Percentiles rank a stretch among this genome's conserved stretches.
Conservation (phyloP, 164 flowering plant species). For the Macadamia integrifolia region DNA sequence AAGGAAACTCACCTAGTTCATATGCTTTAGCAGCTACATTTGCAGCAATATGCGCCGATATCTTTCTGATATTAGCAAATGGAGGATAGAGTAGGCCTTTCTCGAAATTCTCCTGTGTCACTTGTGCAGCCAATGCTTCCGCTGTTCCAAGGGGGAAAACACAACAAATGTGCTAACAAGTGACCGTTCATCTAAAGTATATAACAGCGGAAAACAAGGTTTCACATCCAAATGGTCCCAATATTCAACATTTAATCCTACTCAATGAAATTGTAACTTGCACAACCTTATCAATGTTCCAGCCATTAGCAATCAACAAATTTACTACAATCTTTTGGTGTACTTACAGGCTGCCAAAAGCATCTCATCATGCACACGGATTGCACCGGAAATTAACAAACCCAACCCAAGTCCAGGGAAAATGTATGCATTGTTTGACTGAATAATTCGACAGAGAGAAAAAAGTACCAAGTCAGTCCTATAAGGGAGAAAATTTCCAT, state of each 20-base stretch:
- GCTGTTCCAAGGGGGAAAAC: slow-evolving; percentile 34
- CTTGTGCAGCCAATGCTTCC: slow-evolving; percentile 82
- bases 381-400: slow-evolving; percentile 83
- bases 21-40: slow-evolving; percentile 89
- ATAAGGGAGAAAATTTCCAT: background rate
- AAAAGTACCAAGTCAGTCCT: background rate
- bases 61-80: slow-evolving; percentile 70
- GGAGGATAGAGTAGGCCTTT: slow-evolving; percentile 85
- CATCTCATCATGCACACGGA: slow-evolving; percentile 95
- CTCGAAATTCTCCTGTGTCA: slow-evolving; percentile 55
- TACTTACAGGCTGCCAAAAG: slow-evolving; percentile 92
- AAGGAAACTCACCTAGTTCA: slow-evolving; percentile 65
- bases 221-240: no score
- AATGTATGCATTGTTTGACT: slow-evolving; percentile 95
- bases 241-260: no score
- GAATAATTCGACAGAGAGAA: slow-evolving; percentile 1
- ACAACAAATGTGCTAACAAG: background rate
- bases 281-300: no score
- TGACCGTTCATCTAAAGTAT: background rate
- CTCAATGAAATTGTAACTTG: no score
- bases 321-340: no score
- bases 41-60: slow-evolving; percentile 92
- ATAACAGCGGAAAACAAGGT: no score
- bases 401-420: slow-evolving; percentile 98
- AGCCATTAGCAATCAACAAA: no score